phyloP scores from a whole-genome alignment of 2,329 filamentous ascomycete genomes.

The Colletotrichum tropicale region DNA sequence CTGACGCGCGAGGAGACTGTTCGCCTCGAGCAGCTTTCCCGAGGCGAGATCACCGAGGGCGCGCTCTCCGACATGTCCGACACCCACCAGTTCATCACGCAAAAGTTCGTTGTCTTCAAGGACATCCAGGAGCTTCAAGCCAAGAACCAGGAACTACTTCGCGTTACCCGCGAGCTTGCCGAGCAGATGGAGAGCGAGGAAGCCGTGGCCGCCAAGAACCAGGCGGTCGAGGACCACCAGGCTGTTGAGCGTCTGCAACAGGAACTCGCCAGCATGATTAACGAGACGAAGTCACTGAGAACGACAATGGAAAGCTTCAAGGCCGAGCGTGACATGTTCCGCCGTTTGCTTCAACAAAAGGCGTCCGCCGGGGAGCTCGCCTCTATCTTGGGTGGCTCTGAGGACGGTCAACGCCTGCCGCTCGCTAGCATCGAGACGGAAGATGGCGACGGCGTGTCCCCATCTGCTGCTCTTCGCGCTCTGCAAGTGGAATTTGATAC shows the following conservation, averaged over 20 bases:
- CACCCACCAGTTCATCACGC: slow-evolving; percentile 87
- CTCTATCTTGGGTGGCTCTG: slow-evolving; percentile 75
- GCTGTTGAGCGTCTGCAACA: slow-evolving; percentile 76
- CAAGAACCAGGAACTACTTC: slow-evolving; percentile 85
- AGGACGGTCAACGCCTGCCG: slow-evolving; percentile 58
- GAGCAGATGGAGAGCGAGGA: slow-evolving; percentile 93
- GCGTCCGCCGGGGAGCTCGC: slow-evolving; percentile 64
- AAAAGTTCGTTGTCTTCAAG: slow-evolving; percentile 89
- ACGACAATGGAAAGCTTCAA: slow-evolving; percentile 91
- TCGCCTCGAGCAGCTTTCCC: slow-evolving; percentile 78
- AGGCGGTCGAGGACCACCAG: slow-evolving; percentile 68
- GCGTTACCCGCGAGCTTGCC: slow-evolving; percentile 82
- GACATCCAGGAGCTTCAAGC: slow-evolving; percentile 83
- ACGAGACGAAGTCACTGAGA: slow-evolving; percentile 83
- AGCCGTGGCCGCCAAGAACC: slow-evolving; percentile 69
- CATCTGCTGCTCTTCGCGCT: slow-evolving; percentile 77
- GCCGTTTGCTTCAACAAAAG: slow-evolving; percentile 85
- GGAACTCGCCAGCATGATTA: slow-evolving; percentile 76
- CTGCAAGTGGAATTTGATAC: slow-evolving; percentile 89
- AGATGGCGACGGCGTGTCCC: slow-evolving; percentile 59
- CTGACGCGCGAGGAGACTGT: slow-evolving; percentile 74
- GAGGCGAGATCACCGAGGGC: slow-evolving; percentile 75
- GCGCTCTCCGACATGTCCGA: slow-evolving; percentile 77
- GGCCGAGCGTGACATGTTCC: slow-evolving; percentile 96
- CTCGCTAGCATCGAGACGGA: slow-evolving; percentile 62